Percentiles rank a stretch among this genome's conserved stretches.
These are phyloP conservation scores for Diplodia corticola DNA, from an alignment of 2,329 filamentous ascomycete genomes.

Conservation along the genomic window DNA sequence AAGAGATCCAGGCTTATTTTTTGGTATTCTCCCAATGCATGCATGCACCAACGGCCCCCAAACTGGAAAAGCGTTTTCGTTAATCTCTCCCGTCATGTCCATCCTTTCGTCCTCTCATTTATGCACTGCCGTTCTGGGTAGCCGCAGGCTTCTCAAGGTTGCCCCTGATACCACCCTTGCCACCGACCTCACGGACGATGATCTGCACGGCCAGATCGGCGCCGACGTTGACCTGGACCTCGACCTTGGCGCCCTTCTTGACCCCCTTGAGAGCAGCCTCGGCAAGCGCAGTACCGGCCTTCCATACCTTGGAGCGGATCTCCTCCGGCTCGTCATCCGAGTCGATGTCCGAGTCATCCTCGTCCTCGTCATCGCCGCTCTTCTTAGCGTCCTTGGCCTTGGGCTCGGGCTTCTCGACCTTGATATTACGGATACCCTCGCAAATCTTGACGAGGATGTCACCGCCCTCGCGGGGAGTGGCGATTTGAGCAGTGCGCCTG, in stretches of 20 bases:
- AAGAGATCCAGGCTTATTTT: not conserved
- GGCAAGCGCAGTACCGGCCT: constrained; percentile 76
- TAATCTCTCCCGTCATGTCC: not conserved
- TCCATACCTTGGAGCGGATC: constrained; percentile 87
- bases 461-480: constrained; percentile 75
- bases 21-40: not conserved
- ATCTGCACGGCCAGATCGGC: constrained; percentile 78
- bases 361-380: constrained; percentile 61
- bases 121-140: constrained; percentile 21
- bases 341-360: constrained; percentile 48
- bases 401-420: constrained; percentile 83
- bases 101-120: not conserved
- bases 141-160: constrained; percentile 25
- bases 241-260: constrained; percentile 87
- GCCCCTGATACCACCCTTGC: constrained; percentile 79
- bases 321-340: constrained; percentile 73
- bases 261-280: constrained; percentile 82
- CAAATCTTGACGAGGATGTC: constrained; percentile 85
- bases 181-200: constrained; percentile 81
- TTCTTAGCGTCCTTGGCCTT: constrained; percentile 68
- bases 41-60: not conserved
- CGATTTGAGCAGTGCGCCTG: constrained; percentile 77
- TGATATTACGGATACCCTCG: constrained; percentile 88
- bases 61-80: not conserved
- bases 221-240: constrained; percentile 87